Evolutionary conservation across 1,284 basidiomycete species (phyloP), one percentile per base, ranked within the genome.

Genomic region (Cutaneotrichosporon mucoides): DNA sequence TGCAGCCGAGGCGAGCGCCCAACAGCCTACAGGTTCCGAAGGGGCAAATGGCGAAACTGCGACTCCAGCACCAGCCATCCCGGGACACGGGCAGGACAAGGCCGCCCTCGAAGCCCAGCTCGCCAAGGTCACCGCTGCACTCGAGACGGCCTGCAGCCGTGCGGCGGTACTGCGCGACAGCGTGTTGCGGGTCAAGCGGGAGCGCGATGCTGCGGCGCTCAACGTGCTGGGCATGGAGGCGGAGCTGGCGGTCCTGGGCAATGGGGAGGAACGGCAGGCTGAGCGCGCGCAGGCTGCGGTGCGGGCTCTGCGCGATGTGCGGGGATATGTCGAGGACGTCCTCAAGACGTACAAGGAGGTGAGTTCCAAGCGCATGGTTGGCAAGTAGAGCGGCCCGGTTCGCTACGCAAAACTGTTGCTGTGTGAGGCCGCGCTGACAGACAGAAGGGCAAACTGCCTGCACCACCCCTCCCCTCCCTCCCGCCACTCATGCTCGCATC

Each of bases 331-430:
- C 15, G 65, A 67, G 53, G 57, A 54, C 16, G 53, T 62, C 33
- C 44, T 67, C n/a, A 60, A 59, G 50, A 52, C 48, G 36, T 67
- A 56, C 60, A 59, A 60, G 38, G 65, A 66, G 59, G 64, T 63
- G 45, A 44, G 64, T 56, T 10, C 4, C 15, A 33, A n/a, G n/a
- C n/a, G n/a, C n/a, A n/a, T n/a, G n/a, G n/a, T n/a, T n/a, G n/a
- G n/a, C n/a, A n/a, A n/a, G n/a, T n/a, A n/a, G n/a, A n/a, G n/a
- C n/a, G n/a, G n/a, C n/a, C n/a, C n/a, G n/a, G n/a, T n/a, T n/a
- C n/a, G n/a, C n/a, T n/a, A n/a, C n/a, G n/a, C n/a, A n/a, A n/a
- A n/a, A n/a, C n/a, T n/a, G 33, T 24, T 46, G 4, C 44, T 2
- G 6, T 6, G 45, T 5, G 13, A 8, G 9, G 7, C 9, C 13